Base-by-base conservation (phyloP, 257 asterid species). In the Fraxinus pennsylvanica region DNA sequence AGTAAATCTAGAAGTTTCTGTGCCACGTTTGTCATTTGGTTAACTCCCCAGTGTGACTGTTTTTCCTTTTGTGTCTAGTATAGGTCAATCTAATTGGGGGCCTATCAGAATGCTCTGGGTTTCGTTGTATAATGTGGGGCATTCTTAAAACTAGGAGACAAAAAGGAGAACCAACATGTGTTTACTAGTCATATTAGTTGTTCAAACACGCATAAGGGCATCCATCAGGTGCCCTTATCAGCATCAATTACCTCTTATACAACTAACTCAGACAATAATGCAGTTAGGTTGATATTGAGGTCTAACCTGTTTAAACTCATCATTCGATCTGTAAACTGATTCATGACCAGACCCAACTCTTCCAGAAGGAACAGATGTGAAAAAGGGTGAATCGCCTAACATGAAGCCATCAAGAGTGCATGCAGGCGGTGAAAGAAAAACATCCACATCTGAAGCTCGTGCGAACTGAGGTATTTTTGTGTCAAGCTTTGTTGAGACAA, bases 331-430 rank as follows among this genome's bases (percentile, higher is more conserved):
- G 87, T 89, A 94, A 73, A 94, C 95, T 17, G 98, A 91, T 84
- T 85, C 97, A 76, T 83, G 94, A 76, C 91, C 97, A 76, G 87
- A 78, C 77, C 99, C 99, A 85, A 94, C 99, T 86, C 99, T 89
- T 77, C 99, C 99, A 1, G 99, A 92, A 72, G 99, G 99, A 79
- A 94, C 97, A 77, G 99, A 94, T 32, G 99, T 94, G 90, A 94
- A 94, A 88, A 94, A 94, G 15, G 99, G 99, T 36, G 99, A 94
- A 87, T 89, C 97, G 1, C 99, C 99, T 80, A 92, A 81, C 99
- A 94, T 92, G 88, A 91, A 89, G n/a, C 99, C 97, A 74, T 94
- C 99, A 43, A 94, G 97, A 59, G 96, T 85, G 82, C 90, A 86
- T 73, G 92, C 89, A 81, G 97, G 96, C 43, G 99, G 97, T 76